Base-by-base conservation (phyloP, 768 basidiomycete genomes). In the Postia placenta region DNA sequence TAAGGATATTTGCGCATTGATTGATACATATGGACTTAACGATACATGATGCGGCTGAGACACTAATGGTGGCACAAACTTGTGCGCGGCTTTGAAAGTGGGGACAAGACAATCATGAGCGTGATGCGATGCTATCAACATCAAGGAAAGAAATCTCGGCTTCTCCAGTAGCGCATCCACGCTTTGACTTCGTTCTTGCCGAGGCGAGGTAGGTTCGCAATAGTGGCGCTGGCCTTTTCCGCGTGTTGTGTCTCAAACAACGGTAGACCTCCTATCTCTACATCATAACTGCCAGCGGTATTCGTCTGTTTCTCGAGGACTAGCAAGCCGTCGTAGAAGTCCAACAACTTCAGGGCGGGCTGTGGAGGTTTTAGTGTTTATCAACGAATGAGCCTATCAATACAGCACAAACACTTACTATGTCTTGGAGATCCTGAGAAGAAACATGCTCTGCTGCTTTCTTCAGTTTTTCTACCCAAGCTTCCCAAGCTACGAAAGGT, bases 161-260 rank as follows among this genome's bases (percentile, higher is more conserved):
- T 35, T 22, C 28, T 27, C 53, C 50, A 57, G 51, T 25, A 57
- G 38, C 43, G 6, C 30, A 57, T 23, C 27, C 48, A 57, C 22
- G 41, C 41, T 12, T 51, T 25, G 7, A 51, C 56, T 17, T 57
- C 53, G 30, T 49, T 42, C n/a, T 43, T 39, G 9, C 50, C 50
- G 12, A 57, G 44, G 27, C 51, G 50, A 14, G 37, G 41, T 38
- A 44, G 33, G 11, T 36, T 42, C 24, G 30, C 30, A 6, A 54
- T 35, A 9, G 47, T 50, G 41, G 47, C 41, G 6, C 49, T 51
- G 5, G 7, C 24, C 19, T 33, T 23, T 7, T 51, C 48, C 2
- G 50, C 50, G 46, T 48, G 49, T 57, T 36, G 17, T 24, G 47
- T 48, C 14, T 41, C 39, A 20, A 49, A 49, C 4, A 49, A 19